Percentiles rank a stretch among this genome's conserved stretches.
Conservation (phyloP, 2,329 filamentous ascomycete species). For the Metarhizium robertsii region DNA sequence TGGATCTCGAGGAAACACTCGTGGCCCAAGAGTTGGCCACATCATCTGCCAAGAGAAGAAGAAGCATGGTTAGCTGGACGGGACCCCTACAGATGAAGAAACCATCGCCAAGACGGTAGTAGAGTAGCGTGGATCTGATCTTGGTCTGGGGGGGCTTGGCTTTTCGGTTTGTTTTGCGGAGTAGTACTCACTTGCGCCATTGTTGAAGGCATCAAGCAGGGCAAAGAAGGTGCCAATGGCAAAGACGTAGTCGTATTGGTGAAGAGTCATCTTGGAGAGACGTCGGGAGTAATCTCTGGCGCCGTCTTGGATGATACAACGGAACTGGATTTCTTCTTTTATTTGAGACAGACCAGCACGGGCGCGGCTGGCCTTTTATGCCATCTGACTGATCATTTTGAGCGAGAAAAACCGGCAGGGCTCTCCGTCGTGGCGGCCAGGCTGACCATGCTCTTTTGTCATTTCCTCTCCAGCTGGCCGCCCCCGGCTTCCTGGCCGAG, state of each 20-base stretch:
- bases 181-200: slow-evolving; percentile 58
- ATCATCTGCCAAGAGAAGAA: slow-evolving; percentile 48
- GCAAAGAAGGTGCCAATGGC: slow-evolving; percentile 69
- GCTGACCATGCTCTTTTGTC: background rate
- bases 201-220: slow-evolving; percentile 69
- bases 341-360: background rate
- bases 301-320: background rate
- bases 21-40: slow-evolving; percentile 80
- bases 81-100: background rate
- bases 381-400: background rate
- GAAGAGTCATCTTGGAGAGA: slow-evolving; percentile 2
- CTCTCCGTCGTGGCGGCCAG: background rate
- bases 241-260: slow-evolving; percentile 47
- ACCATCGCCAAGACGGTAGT: background rate
- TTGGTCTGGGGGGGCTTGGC: background rate
- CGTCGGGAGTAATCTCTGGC: background rate
- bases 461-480: background rate
- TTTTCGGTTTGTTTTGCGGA: background rate
- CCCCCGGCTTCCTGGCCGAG: background rate
- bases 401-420: background rate
- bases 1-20: slow-evolving; percentile 65
- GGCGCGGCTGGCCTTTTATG: background rate
- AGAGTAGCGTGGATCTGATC: background rate
- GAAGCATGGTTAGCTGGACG: slow-evolving; percentile 5
- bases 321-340: background rate